Evolutionary conservation across 176 grass and related monocot species (phyloP).

Genomic region (Secale cereale): DNA sequence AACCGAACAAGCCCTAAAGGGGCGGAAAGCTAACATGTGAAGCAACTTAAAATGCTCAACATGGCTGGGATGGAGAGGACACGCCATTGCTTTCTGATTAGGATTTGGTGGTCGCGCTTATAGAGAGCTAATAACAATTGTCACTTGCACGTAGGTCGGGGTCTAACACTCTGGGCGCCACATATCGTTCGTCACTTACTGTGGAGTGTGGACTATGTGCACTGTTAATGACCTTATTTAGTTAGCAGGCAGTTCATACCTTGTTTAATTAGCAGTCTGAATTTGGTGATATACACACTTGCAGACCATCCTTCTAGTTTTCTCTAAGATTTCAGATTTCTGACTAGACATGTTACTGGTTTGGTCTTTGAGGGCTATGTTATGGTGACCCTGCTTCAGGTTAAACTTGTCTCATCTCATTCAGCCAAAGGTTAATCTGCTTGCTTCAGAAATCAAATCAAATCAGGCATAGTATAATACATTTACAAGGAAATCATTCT

Average conservation of each 20-base stretch:
- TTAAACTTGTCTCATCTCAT: neutral
- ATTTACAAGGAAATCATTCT: neutral
- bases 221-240: too few species aligned
- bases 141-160: too few species aligned
- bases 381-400: neutral
- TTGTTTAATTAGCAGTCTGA: neutral
- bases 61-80: conserved; percentile 3
- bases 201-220: too few species aligned
- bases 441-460: too few species aligned
- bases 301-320: neutral
- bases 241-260: neutral
- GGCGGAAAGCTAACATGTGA: conserved; percentile 15
- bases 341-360: neutral
- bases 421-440: too few species aligned
- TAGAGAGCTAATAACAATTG: too few species aligned
- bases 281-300: too few species aligned
- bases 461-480: neutral
- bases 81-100: neutral
- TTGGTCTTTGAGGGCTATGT: neutral
- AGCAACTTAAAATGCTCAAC: neutral
- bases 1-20: too few species aligned
- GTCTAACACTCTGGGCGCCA: too few species aligned
- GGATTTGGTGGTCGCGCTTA: too few species aligned
- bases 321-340: neutral
- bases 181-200: too few species aligned